phyloP scores from a whole-genome alignment of 2,329 filamentous ascomycete species.

The Sphaerulina musiva region DNA sequence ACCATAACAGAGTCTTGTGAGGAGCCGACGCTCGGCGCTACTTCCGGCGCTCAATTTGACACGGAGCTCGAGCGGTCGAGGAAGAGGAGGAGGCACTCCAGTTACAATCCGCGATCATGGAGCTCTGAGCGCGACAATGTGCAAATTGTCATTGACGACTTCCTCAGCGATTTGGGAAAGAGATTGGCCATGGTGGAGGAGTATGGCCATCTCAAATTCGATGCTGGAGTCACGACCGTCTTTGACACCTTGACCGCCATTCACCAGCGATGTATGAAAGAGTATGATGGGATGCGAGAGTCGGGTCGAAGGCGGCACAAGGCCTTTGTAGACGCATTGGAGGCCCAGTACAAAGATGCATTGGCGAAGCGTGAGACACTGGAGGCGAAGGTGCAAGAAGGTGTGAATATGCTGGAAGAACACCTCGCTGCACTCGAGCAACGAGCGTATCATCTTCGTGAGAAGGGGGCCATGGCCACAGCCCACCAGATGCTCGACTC shows the following conservation, averaged over 20 bases:
- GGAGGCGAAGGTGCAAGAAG: conserved; percentile 84
- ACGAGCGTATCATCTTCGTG: conserved; percentile 70
- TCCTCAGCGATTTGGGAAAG: conserved; percentile 77
- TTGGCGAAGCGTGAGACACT: conserved; percentile 77
- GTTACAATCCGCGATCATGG: conserved; percentile 42
- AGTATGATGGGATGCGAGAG: conserved; percentile 83
- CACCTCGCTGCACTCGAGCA: conserved; percentile 82
- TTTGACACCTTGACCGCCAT: conserved; percentile 83
- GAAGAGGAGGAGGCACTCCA: conserved; percentile 43
- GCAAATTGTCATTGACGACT: conserved; percentile 58
- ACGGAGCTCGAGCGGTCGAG: conserved; percentile 33
- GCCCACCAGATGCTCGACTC: conserved; percentile 69
- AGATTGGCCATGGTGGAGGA: conserved; percentile 82
- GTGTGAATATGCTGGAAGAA: conserved; percentile 76
- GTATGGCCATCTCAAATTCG: conserved; percentile 76
- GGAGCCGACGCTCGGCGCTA: conserved; percentile 39
- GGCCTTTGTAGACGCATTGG: conserved; percentile 87
- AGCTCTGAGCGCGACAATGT: conserved; percentile 44
- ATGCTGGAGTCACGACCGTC: conserved; percentile 75
- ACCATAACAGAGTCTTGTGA: conserved; percentile 30
- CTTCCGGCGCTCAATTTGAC: conserved; percentile 32
- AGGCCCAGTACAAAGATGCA: conserved; percentile 79
- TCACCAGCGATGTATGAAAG: conserved; percentile 77
- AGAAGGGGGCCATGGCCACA: conserved; percentile 67
- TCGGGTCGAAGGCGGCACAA: conserved; percentile 76